phyloP scores from a whole-genome alignment of 2,329 filamentous ascomycete genomes.

The Talaromyces amestolkiae region DNA sequence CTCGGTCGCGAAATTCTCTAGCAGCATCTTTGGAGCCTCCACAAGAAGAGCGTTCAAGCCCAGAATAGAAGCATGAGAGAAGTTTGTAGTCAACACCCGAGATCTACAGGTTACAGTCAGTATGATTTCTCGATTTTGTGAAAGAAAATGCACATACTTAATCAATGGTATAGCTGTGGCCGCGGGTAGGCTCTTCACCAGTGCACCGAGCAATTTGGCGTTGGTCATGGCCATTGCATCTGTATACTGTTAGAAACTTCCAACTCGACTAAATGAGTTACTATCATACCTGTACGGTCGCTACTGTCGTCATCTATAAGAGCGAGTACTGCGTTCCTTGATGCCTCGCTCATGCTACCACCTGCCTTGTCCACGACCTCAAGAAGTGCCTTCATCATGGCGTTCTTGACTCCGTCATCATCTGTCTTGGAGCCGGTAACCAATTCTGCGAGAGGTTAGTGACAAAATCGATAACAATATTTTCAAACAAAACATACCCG shows the following conservation, averaged over 20 bases:
- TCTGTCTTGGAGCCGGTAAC: constrained; percentile 92
- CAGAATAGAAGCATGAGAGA: constrained; percentile 75
- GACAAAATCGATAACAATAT: constrained; percentile 1
- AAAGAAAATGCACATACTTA: constrained; percentile 43
- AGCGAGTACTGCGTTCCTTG: constrained; percentile 77
- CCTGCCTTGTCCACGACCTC: constrained; percentile 96
- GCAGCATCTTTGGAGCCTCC: constrained; percentile 71
- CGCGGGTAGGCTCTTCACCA: constrained; percentile 79
- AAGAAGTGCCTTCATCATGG: constrained; percentile 95
- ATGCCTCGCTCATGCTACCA: constrained; percentile 88
- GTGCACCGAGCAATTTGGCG: constrained; percentile 81
- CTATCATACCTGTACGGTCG: constrained; percentile 61
- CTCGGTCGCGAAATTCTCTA: constrained; percentile 68
- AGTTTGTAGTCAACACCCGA: constrained; percentile 73
- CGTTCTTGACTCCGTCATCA: constrained; percentile 82
- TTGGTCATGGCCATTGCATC: constrained; percentile 81
- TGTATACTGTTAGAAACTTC: constrained; percentile 25
- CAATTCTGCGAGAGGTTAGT: constrained; percentile 59
- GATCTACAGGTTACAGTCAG: constrained; percentile 52
- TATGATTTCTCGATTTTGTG: not conserved
- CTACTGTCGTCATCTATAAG: constrained; percentile 84
- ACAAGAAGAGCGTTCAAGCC: constrained; percentile 84
- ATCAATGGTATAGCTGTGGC: constrained; percentile 64
- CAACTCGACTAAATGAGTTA: not conserved
- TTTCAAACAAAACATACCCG: constrained; percentile 37